Conservation (phyloP, 2,329 filamentous ascomycete species). For the Trichoderma sp. region DNA sequence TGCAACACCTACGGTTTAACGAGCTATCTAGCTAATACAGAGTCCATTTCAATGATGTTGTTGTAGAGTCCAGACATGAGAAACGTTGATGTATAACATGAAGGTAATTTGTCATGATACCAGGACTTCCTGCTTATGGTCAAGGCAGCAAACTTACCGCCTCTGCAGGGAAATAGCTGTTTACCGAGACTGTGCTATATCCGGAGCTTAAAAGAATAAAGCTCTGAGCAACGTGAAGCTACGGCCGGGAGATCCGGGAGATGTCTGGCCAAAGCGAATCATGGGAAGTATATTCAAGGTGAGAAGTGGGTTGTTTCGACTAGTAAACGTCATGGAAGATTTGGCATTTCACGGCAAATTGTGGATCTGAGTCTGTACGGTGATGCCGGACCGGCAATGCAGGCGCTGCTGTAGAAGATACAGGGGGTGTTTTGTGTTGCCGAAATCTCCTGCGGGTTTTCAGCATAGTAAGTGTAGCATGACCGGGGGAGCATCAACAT, state of each 20-base stretch:
- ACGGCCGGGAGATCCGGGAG: background rate
- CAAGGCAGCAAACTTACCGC: background rate
- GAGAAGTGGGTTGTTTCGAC: background rate
- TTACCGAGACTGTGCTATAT: background rate
- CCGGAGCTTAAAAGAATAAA: background rate
- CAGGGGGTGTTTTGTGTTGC: background rate
- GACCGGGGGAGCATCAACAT: background rate
- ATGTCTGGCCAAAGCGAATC: background rate
- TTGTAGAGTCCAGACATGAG: background rate
- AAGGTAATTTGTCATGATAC: background rate
- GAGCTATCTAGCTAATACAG: background rate
- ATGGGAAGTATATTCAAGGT: background rate
- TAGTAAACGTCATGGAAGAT: background rate
- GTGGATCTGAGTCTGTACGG: background rate
- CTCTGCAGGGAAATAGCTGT: background rate
- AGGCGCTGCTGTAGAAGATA: background rate
- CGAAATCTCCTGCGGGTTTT: conserved; percentile 6
- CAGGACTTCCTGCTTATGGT: background rate
- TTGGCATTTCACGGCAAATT: background rate
- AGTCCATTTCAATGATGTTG: background rate
- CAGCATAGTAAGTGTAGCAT: background rate
- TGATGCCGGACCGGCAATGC: conserved; percentile 15
- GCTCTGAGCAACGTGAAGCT: background rate
- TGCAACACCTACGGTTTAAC: background rate
- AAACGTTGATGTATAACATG: background rate